Percentiles rank a stretch among this genome's conserved stretches.
Conservation (phyloP, 345 rosid genomes). For the Trapa incisa region DNA sequence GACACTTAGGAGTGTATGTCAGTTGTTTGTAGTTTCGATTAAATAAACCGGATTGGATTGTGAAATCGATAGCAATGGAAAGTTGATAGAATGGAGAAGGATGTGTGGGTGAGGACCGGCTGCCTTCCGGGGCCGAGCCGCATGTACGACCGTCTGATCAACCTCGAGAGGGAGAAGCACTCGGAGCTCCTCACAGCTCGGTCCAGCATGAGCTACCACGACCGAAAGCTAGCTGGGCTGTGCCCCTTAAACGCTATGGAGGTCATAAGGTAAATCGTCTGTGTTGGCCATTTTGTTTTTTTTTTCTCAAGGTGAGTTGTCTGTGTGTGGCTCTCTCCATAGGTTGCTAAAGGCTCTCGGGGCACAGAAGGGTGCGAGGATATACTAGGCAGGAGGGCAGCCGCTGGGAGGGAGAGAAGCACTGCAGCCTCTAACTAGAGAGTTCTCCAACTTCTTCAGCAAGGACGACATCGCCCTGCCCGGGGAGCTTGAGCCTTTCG, state of each 20-base stretch:
- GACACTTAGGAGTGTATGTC: too few relatives aligned
- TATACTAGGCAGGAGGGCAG: constrained; percentile 94
- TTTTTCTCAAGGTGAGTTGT: too few relatives aligned
- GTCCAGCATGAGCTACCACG: constrained; percentile 63
- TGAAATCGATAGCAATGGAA: too few relatives aligned
- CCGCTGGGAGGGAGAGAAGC: constrained; percentile 85
- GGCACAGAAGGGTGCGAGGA: constrained; percentile 58
- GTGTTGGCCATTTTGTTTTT: not conserved
- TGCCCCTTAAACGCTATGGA: constrained; percentile 86
- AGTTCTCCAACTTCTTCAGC: constrained; percentile 65
- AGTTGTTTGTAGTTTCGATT: too few relatives aligned
- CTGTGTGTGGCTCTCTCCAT: not conserved
- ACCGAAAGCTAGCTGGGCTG: constrained; percentile 74
- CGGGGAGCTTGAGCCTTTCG: constrained; percentile 63
- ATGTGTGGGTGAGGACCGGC: constrained; percentile 98
- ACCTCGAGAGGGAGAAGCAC: constrained; percentile 49
- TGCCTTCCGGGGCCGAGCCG: constrained; percentile 74
- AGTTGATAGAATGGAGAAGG: constrained; percentile 92
- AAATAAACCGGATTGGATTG: too few relatives aligned
- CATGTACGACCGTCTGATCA: constrained; percentile 55
- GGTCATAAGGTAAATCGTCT: constrained; percentile 48
- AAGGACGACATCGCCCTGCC: constrained; percentile 73
- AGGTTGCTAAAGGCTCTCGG: constrained; percentile 94
- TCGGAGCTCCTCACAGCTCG: constrained; percentile 89
- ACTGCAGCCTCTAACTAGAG: constrained; percentile 44